A percentile compares a stretch with the other conserved stretches of the same genome.
Conservation (phyloP, 2,329 filamentous ascomycete genomes). For the Pseudogymnoascus destructans region DNA sequence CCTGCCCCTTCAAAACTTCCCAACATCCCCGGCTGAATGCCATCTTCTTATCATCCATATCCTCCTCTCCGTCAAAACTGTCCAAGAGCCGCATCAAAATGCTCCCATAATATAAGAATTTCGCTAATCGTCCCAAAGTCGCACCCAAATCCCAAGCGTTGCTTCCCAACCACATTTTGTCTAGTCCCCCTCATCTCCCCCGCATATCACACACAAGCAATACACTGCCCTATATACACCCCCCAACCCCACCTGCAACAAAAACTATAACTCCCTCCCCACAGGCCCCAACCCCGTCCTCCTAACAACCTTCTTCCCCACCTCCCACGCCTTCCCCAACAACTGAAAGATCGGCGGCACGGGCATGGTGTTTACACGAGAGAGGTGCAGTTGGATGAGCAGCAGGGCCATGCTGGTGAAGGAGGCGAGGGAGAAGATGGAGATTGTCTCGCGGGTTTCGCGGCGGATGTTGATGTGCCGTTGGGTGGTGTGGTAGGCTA, state of each 20-base stretch:
- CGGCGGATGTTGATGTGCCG: slow-evolving; percentile 69
- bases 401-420: slow-evolving; percentile 63
- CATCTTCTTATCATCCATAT: neutral
- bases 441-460: slow-evolving; percentile 64
- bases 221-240: neutral
- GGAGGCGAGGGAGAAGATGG: slow-evolving; percentile 62
- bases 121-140: neutral
- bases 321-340: neutral
- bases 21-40: neutral
- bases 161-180: neutral
- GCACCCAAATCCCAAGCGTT: neutral
- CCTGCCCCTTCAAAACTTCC: neutral
- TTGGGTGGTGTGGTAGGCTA: slow-evolving; percentile 64
- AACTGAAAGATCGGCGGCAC: slow-evolving; percentile 15
- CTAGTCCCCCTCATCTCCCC: neutral
- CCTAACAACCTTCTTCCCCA: neutral
- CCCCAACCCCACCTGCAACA: neutral
- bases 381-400: slow-evolving; percentile 48
- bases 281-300: neutral
- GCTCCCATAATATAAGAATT: neutral
- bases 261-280: slow-evolving; percentile 3
- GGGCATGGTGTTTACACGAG: slow-evolving; percentile 22
- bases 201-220: neutral
- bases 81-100: neutral
- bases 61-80: neutral